These are phyloP conservation scores for Ophiostoma sp. DNA, from an alignment of 2,329 filamentous ascomycete genomes.

Conservation along the genomic window DNA sequence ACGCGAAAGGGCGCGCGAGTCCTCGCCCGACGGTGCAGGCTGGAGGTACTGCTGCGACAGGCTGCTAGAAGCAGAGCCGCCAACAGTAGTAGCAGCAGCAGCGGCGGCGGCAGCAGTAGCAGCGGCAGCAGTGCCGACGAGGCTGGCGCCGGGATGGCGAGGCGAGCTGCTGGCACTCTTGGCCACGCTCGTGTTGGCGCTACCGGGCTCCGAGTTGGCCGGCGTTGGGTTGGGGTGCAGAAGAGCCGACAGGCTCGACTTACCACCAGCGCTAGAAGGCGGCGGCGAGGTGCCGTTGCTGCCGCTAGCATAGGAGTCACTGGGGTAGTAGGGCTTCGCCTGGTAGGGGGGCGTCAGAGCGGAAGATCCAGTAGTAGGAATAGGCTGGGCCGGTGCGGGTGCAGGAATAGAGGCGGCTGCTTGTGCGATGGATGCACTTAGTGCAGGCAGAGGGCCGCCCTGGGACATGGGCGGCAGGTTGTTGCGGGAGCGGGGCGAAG, in stretches of 20 bases:
- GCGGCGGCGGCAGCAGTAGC: neutral
- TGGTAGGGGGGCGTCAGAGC: constrained; percentile 28
- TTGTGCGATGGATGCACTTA: constrained; percentile 12
- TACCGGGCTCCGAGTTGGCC: constrained; percentile 41
- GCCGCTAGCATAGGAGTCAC: constrained; percentile 26
- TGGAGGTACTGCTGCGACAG: constrained; percentile 26
- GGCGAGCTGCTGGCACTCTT: constrained; percentile 48
- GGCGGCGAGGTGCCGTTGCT: constrained; percentile 27
- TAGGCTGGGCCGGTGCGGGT: neutral
- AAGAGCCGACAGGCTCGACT: constrained; percentile 44
- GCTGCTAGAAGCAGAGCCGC: neutral
- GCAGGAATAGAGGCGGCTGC: neutral
- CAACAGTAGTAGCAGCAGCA: neutral
- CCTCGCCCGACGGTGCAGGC: constrained; percentile 27
- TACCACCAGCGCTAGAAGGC: constrained; percentile 32
- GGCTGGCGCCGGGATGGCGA: constrained; percentile 32
- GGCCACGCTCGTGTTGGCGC: constrained; percentile 36
- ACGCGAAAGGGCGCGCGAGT: constrained; percentile 26
- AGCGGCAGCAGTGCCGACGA: neutral
- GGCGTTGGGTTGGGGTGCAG: constrained; percentile 51
- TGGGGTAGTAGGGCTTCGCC: constrained; percentile 32
- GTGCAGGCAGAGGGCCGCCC: constrained; percentile 17
- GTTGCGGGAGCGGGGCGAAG: constrained; percentile 20
- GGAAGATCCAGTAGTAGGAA: neutral
- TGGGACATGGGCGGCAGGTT: constrained; percentile 23